Evolutionary conservation across 306 rosid genomes (phyloP).

Genomic region (Malus asiatica): DNA sequence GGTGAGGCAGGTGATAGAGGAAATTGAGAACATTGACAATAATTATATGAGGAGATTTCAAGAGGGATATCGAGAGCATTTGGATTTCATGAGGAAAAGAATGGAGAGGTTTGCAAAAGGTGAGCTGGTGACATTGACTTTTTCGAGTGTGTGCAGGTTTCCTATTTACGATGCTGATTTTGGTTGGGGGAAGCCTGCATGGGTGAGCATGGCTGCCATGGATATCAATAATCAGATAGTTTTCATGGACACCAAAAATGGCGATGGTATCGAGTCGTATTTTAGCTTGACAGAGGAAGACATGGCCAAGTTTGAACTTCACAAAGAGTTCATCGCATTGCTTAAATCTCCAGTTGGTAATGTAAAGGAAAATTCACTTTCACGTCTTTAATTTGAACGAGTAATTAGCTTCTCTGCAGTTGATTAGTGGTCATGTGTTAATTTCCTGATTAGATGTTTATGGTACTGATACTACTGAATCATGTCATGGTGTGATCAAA

Average conservation of each 20-base stretch:
- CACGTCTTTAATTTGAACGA: background rate
- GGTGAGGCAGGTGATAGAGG: conserved; percentile 2
- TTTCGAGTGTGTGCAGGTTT: conserved; percentile 7
- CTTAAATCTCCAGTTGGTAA: background rate
- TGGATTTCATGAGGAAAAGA: background rate
- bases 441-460: too few species aligned
- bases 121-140: too few species aligned
- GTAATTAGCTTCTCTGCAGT: background rate
- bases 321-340: background rate
- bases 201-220: conserved; percentile 15
- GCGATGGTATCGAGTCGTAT: conserved; percentile 13
- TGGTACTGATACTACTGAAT: too few species aligned
- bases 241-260: conserved; percentile 10
- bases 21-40: background rate
- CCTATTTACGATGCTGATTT: conserved; percentile 22
- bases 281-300: conserved; percentile 10
- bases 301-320: conserved; percentile 10
- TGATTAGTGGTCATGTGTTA: background rate
- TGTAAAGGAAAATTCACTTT: conserved; percentile 1
- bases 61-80: background rate
- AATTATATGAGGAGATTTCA: background rate
- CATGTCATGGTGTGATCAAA: too few species aligned
- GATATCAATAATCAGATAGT: conserved; percentile 1
- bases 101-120: background rate
- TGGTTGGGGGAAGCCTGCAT: conserved; percentile 30